A percentile compares a stretch with the other conserved stretches of the same genome.
Evolutionary conservation across 176 grass and related monocot genomes (phyloP).

Genomic region (Panicum miliaceum): DNA sequence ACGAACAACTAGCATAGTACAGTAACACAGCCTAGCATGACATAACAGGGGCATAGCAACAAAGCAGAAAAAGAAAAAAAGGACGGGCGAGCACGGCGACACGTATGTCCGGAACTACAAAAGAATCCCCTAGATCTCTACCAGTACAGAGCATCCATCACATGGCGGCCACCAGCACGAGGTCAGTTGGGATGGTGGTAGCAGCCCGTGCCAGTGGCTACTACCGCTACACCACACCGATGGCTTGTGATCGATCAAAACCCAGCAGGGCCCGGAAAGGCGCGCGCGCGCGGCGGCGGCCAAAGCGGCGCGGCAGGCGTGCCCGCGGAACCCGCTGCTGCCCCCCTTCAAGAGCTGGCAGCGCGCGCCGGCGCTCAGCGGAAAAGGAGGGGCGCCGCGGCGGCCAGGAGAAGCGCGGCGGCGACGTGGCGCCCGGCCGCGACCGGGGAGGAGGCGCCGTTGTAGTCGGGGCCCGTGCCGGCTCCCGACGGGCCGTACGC

Average conservation of each 20-base stretch:
- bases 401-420: neutral
- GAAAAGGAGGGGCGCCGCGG: slow-evolving; percentile 14
- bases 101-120: slow-evolving; percentile 41
- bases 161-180: slow-evolving; percentile 20
- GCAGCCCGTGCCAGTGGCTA: neutral
- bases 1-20: neutral
- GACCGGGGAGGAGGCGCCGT: neutral
- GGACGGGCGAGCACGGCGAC: neutral
- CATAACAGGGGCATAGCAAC: neutral
- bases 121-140: slow-evolving; percentile 45
- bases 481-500: slow-evolving; percentile 47
- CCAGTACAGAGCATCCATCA: slow-evolving; percentile 16
- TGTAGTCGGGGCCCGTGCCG: slow-evolving; percentile 41
- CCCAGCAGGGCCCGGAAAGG: slow-evolving; percentile 7
- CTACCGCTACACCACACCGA: no score
- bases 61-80: neutral
- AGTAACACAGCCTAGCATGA: neutral
- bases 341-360: no score
- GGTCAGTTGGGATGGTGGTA: neutral
- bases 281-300: no score
- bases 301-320: no score
- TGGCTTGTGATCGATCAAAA: slow-evolving; percentile 35
- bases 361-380: neutral
- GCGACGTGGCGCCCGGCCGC: neutral
- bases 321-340: no score